Evolutionary conservation across 148 eudicot genomes (phyloP).

Genomic region (Polygonum aviculare): DNA sequence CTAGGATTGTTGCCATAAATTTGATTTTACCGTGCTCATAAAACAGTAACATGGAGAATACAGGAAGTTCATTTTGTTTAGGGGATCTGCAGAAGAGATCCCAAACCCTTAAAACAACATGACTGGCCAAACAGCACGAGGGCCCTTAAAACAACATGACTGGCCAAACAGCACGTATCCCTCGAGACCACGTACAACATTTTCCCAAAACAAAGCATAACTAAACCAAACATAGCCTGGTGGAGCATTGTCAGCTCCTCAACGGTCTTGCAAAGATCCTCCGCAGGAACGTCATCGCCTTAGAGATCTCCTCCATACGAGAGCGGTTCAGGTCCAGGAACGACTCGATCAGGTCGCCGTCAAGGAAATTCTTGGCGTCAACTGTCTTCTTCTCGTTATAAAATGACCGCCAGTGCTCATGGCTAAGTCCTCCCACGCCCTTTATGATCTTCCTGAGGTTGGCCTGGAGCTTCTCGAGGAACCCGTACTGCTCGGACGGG

Average conservation of each 20-base stretch:
- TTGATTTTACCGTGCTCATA: no score
- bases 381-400: constrained; percentile 86
- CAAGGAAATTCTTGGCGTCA: constrained; percentile 77
- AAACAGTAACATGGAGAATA: no score
- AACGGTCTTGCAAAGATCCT: constrained; percentile 89
- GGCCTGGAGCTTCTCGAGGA: constrained; percentile 78
- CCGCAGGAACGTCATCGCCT: constrained; percentile 64
- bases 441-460: constrained; percentile 82
- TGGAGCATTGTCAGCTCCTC: constrained; percentile 92
- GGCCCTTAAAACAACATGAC: no score
- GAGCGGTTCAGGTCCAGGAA: constrained; percentile 71
- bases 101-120: not conserved
- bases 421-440: constrained; percentile 93
- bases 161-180: not conserved
- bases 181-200: not conserved
- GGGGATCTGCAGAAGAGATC: no score
- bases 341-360: constrained; percentile 91
- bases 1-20: no score
- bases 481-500: constrained; percentile 68
- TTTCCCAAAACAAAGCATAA: not conserved
- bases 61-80: no score
- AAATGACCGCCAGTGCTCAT: constrained; percentile 95
- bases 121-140: no score
- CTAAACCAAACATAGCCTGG: constrained; percentile 7
- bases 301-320: constrained; percentile 84